Conservation (phyloP, 441 rosid genomes). For the Croton laevigatus region DNA sequence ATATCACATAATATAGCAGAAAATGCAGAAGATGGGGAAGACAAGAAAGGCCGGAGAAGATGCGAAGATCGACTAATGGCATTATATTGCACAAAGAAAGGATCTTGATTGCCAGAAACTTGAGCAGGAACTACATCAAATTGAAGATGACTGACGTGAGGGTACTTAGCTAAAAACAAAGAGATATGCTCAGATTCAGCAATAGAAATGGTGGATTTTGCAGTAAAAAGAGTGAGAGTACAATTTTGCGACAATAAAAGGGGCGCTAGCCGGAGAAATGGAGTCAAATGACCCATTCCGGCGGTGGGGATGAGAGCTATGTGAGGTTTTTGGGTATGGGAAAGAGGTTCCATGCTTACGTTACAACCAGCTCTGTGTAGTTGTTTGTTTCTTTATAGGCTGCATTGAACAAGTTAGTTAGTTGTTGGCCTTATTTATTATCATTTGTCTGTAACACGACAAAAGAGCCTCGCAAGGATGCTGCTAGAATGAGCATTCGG, state of each 20-base stretch:
- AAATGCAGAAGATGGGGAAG: background rate
- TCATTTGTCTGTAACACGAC: background rate
- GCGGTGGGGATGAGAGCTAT: slow-evolving; percentile 1
- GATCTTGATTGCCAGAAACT: background rate
- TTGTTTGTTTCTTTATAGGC: background rate
- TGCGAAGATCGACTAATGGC: background rate
- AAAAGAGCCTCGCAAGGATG: too few species aligned
- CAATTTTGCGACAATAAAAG: background rate
- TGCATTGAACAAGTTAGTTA: background rate
- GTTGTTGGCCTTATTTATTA: background rate
- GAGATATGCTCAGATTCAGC: slow-evolving; percentile 1
- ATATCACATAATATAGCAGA: slow-evolving; percentile 4
- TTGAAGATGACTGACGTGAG: slow-evolving; percentile 4
- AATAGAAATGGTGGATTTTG: slow-evolving; percentile 4
- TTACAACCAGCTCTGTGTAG: background rate
- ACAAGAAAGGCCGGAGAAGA: background rate
- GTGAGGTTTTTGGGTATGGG: background rate
- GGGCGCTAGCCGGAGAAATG: slow-evolving; percentile 1
- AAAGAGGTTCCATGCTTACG: background rate
- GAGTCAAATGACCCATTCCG: slow-evolving; percentile 3
- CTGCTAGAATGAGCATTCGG: too few species aligned
- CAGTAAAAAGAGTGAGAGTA: slow-evolving; percentile 1
- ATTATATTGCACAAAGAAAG: background rate
- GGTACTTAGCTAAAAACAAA: background rate
- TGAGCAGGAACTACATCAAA: background rate